Conservation (phyloP, 805 yeast species). For the Ogataea naganishii region DNA sequence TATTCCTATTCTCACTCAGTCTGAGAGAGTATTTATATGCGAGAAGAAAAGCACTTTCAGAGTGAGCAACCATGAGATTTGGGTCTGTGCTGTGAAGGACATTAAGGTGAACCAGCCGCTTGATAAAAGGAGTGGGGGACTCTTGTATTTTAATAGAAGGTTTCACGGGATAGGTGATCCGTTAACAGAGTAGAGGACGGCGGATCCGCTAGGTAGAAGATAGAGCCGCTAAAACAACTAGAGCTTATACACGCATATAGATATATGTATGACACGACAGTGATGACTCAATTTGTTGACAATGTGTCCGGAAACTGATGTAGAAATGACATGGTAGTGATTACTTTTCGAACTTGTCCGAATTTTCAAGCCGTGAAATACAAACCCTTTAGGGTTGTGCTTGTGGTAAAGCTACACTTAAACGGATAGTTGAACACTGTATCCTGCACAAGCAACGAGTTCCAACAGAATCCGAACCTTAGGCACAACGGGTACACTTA, state of each 20-base stretch:
- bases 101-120: constrained; percentile 29
- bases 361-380: too few relatives aligned
- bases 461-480: too few relatives aligned
- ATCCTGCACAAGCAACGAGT: too few relatives aligned
- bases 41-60: constrained; percentile 39
- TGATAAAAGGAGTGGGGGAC: constrained; percentile 44
- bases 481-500: too few relatives aligned
- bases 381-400: too few relatives aligned
- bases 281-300: background rate
- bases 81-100: constrained; percentile 74
- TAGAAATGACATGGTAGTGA: background rate
- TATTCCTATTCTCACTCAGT: constrained; percentile 46
- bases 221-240: too few relatives aligned
- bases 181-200: constrained; percentile 9
- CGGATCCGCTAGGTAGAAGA: too few relatives aligned
- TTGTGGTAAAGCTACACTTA: too few relatives aligned
- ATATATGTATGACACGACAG: too few relatives aligned
- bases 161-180: constrained; percentile 38
- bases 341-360: background rate
- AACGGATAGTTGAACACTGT: too few relatives aligned
- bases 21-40: constrained; percentile 59
- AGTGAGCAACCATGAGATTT: constrained; percentile 82
- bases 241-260: too few relatives aligned
- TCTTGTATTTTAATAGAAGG: constrained; percentile 53
- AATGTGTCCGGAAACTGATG: background rate